A percentile compares a stretch with the other conserved stretches of the same genome.
These are phyloP conservation scores for Dujonia santamariae DNA, from an alignment of 1,139 yeast species.

Conservation along the genomic window DNA sequence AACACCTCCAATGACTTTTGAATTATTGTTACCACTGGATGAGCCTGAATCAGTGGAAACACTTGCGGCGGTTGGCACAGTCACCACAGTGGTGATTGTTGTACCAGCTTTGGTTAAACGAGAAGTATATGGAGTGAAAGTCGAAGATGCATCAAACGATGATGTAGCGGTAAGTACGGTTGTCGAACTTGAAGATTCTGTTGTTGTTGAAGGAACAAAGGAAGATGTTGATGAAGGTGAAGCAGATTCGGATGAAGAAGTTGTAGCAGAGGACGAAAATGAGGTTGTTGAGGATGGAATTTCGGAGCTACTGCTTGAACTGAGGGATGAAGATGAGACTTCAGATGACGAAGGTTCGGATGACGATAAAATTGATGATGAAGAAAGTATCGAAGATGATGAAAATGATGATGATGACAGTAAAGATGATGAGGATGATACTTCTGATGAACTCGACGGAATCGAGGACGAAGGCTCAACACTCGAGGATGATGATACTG, in stretches of 20 bases:
- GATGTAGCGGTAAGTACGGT: constrained; percentile 5
- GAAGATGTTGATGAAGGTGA: constrained; percentile 6
- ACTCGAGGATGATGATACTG: constrained; percentile 1
- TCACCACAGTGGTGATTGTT: constrained; percentile 40
- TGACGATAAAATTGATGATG: constrained; percentile 5
- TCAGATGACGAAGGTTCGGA: constrained; percentile 10
- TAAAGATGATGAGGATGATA: constrained; percentile 6
- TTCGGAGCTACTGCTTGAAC: constrained; percentile 13
- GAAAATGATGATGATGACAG: constrained; percentile 6
- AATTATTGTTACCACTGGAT: constrained; percentile 22
- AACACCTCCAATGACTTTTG: constrained; percentile 44
- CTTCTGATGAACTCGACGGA: not conserved
- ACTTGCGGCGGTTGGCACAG: constrained; percentile 28
- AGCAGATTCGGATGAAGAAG: constrained; percentile 7
- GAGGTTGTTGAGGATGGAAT: constrained; percentile 21
- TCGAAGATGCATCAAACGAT: constrained; percentile 4
- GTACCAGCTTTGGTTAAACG: constrained; percentile 18
- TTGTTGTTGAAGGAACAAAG: constrained; percentile 5
- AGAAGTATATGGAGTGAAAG: constrained; percentile 9
- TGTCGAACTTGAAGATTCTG: constrained; percentile 5
- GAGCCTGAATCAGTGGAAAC: constrained; percentile 10
- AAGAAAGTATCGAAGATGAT: constrained; percentile 13
- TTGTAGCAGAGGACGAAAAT: constrained; percentile 9
- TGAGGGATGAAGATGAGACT: constrained; percentile 7
- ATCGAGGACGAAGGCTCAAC: constrained; percentile 1